A percentile compares a stretch with the other conserved stretches of the same genome.
phyloP scores from a whole-genome alignment of 2,329 filamentous ascomycete species.

The Aspergillus tubingensis region DNA sequence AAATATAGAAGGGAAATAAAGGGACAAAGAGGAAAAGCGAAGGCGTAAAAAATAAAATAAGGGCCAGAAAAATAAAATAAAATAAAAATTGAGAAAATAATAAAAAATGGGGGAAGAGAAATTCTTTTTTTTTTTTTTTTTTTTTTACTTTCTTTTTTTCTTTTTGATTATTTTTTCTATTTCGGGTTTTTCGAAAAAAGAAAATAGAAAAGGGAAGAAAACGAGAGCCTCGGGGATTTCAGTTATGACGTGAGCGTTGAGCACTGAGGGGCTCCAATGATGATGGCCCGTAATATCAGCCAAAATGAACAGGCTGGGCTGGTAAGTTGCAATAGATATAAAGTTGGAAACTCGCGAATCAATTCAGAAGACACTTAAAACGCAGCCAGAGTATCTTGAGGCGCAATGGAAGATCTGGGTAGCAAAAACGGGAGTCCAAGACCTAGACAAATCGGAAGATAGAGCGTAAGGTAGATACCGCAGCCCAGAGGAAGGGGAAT shows the following conservation, averaged over 20 bases:
- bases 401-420: background rate
- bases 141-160: too few relatives aligned
- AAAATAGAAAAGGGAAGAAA: conserved; percentile 16
- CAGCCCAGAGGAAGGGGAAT: background rate
- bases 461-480: background rate
- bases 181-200: background rate
- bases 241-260: conserved; percentile 32
- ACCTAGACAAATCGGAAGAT: background rate
- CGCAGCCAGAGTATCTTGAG: background rate
- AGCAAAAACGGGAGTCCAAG: conserved; percentile 3
- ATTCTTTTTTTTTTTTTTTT: background rate
- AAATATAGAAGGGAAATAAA: conserved; percentile 15
- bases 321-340: too few relatives aligned
- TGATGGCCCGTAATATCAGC: conserved; percentile 6
- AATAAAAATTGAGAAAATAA: conserved; percentile 13
- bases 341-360: background rate
- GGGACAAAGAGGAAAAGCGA: conserved; percentile 16
- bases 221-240: conserved; percentile 29
- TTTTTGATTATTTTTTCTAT: too few relatives aligned
- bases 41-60: conserved; percentile 20
- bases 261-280: conserved; percentile 4
- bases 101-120: conserved; percentile 8
- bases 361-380: background rate
- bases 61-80: conserved; percentile 17
- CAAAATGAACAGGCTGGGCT: background rate